Evolutionary conservation across 2,329 filamentous ascomycete genomes (phyloP).

Genomic region (Coniochaeta pulveracea): DNA sequence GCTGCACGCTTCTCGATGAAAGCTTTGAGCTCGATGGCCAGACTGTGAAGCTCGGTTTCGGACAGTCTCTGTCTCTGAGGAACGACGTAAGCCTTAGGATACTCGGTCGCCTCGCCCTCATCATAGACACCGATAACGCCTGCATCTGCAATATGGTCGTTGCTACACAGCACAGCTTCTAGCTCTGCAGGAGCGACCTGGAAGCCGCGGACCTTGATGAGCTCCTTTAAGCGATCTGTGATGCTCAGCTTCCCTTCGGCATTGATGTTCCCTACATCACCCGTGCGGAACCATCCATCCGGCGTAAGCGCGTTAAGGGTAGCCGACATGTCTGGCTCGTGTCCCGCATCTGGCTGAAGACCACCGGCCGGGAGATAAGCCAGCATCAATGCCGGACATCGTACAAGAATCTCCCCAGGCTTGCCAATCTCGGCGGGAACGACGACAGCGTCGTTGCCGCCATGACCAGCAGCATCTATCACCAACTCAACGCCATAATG

Average conservation of each 20-base stretch:
- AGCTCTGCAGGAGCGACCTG: slow-evolving; percentile 31
- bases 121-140: slow-evolving; percentile 45
- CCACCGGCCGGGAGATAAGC: slow-evolving; percentile 55
- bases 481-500: slow-evolving; percentile 60
- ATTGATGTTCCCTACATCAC: slow-evolving; percentile 46
- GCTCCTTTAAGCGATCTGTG: slow-evolving; percentile 60
- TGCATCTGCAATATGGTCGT: slow-evolving; percentile 29
- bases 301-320: slow-evolving; percentile 25
- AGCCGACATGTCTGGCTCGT: slow-evolving; percentile 21
- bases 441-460: not conserved
- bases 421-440: slow-evolving; percentile 32
- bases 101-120: slow-evolving; percentile 48
- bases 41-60: slow-evolving; percentile 27
- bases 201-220: slow-evolving; percentile 31
- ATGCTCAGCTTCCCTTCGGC: slow-evolving; percentile 47
- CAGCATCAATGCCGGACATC: slow-evolving; percentile 52
- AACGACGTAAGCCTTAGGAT: slow-evolving; percentile 39
- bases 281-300: slow-evolving; percentile 62
- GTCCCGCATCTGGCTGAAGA: slow-evolving; percentile 4
- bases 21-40: slow-evolving; percentile 40
- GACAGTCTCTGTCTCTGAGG: slow-evolving; percentile 13
- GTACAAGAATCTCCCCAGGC: slow-evolving; percentile 54
- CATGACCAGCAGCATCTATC: slow-evolving; percentile 40
- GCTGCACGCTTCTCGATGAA: slow-evolving; percentile 50
- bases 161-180: slow-evolving; percentile 22